Evolutionary conservation across 306 rosid genomes (phyloP), one percentile per base, ranked within the genome.

Genomic region (Hylodesmum podocarpum): DNA sequence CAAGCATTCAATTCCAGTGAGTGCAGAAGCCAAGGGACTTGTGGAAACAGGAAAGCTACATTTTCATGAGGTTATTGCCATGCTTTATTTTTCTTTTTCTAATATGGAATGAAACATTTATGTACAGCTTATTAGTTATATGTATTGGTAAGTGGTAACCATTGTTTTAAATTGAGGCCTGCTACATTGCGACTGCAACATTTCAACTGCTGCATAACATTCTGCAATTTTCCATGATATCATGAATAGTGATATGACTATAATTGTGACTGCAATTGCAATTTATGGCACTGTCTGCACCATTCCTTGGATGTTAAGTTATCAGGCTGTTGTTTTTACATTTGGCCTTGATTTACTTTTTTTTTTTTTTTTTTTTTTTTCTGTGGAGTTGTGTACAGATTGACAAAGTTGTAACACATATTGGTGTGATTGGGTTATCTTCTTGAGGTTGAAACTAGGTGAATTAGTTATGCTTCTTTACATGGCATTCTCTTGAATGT

Each of bases 11-110:
- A 87, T 93, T 82, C 96, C 97, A 29, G 72, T 84, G 18, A 84
- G 96, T 85, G 85, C 88, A 54, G 97, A 93, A 85, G 97, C 94
- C 55, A 93, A 90, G 88, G 91, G 88, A 57, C 96, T 93, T 68
- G 85, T 89, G 70, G 96, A 93, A 83, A 87, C 90, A 3, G 97
- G 96, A 51, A 93, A 93, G 73, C 80, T 86, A 73, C 93, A 90
- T 75, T 80, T 93, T 86, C 89, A 92, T 54, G 96, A 90, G 96
- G 97, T 93, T 46, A 71, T 81, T 66, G 22, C 22, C 34, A 2
- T 21, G 54, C 21, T 75, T 61, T 59, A 28, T 68, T 58, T 5
- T 31, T 15, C 7, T 6, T 18, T 18, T 37, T 18, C 25, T 10
- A 12, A 5, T 49, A 31, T 31, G 33, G 15, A 63, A 25, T 24